phyloP scores from a whole-genome alignment of 805 yeast genomes.

The Lipomyces sp. region DNA sequence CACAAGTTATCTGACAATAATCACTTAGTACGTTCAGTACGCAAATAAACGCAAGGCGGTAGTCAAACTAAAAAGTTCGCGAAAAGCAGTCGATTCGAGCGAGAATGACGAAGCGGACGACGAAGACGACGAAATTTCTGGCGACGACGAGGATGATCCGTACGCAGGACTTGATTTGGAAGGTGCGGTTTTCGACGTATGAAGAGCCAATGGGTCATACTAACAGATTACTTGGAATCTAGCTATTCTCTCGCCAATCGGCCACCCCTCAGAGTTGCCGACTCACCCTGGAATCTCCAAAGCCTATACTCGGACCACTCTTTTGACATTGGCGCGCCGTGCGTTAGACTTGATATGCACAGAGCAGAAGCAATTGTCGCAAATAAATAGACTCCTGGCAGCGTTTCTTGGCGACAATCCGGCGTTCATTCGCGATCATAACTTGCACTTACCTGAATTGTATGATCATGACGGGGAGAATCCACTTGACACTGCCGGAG shows the following conservation, averaged over 20 bases:
- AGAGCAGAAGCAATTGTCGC: conserved; percentile 75
- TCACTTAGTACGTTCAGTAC: conserved; percentile 35
- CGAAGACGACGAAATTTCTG: conserved; percentile 36
- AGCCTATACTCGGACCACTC: conserved; percentile 58
- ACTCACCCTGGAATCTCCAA: conserved; percentile 64
- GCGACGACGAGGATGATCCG: conserved; percentile 44
- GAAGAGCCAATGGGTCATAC: not conserved
- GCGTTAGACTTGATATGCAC: conserved; percentile 73
- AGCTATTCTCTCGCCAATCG: conserved; percentile 69
- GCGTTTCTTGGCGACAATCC: conserved; percentile 88
- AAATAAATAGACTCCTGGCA: conserved; percentile 66
- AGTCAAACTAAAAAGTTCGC: conserved; percentile 36
- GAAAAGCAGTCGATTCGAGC: conserved; percentile 24
- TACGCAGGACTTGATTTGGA: conserved; percentile 52
- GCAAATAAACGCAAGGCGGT: conserved; percentile 38
- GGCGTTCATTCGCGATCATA: conserved; percentile 57
- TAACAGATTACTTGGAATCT: no score
- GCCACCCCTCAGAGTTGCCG: conserved; percentile 75
- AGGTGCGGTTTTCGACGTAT: no score
- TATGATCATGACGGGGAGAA: conserved; percentile 49
- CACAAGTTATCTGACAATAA: no score
- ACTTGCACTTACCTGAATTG: conserved; percentile 63
- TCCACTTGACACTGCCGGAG: conserved; percentile 31
- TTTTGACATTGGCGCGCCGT: conserved; percentile 62
- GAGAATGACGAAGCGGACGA: conserved; percentile 35